Percentiles rank a stretch among this genome's conserved stretches.
phyloP scores from a whole-genome alignment of 805 yeast genomes.

The Starmerella cellae region DNA sequence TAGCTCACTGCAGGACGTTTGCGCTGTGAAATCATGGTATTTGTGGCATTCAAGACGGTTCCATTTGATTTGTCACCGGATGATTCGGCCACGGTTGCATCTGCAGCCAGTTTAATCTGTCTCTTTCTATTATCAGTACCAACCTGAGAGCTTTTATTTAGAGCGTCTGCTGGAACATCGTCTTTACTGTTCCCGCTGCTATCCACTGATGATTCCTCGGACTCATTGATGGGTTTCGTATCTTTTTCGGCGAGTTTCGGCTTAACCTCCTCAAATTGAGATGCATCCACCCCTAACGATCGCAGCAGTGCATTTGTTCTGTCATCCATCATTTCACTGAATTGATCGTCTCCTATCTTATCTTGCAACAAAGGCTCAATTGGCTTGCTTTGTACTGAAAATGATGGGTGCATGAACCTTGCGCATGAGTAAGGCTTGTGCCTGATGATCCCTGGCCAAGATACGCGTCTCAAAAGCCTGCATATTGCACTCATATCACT shows the following conservation, averaged over 20 bases:
- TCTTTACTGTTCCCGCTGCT: too few species aligned
- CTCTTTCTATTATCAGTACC: too few species aligned
- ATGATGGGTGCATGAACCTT: too few species aligned
- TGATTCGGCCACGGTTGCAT: not conserved
- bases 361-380: constrained; percentile 11
- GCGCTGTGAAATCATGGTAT: too few species aligned
- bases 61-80: too few species aligned
- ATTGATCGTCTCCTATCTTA: constrained; percentile 9
- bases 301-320: constrained; percentile 16
- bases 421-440: too few species aligned
- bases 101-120: too few species aligned
- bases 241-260: not conserved
- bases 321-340: constrained; percentile 19
- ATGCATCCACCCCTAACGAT: constrained; percentile 6
- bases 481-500: not conserved
- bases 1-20: not conserved
- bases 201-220: too few species aligned
- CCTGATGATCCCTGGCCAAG: not conserved
- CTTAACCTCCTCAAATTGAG: not conserved
- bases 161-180: too few species aligned
- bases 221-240: too few species aligned
- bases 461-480: not conserved
- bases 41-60: not conserved
- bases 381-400: not conserved
- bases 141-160: too few species aligned